Evolutionary conservation across 2,329 filamentous ascomycete species (phyloP), one percentile per base, ranked within the genome.

Genomic region (Torrubiellomyces zombiae): DNA sequence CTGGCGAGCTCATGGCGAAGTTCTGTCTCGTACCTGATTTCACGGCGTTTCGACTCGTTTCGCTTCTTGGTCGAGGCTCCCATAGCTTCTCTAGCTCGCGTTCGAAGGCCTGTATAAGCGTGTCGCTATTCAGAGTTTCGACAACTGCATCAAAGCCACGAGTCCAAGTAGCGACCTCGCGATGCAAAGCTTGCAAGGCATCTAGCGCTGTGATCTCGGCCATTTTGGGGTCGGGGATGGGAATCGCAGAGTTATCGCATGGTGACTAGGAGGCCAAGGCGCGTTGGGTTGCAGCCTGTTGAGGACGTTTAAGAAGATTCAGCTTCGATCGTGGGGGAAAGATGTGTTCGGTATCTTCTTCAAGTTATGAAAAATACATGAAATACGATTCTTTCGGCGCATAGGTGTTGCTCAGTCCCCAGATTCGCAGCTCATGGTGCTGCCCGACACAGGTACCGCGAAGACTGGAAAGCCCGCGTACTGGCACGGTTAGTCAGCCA

Each of bases 141-240:
- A 71, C 62, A 29, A 54, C 56, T 21, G 61, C 56, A 26, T 56
- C 54, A 26, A 75, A 69, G 28, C 71, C 68, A 42, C 89, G 75
- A 34, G 70, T 68, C 39, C 89, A 63, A 29, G 76, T 73, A 38
- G 77, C 60, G 33, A 98, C 70, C 55, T 93, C 83, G 48, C 78
- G 71, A 51, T 92, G 80, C 40, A 98, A 71, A 50, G 71, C 74
- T 56, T 85, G 74, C 42, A 95, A 70, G 51, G 73, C 69, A 44
- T 75, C 75, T 44, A 91, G 63, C 44, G 67, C 70, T 47, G 73
- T 73, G 46, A 70, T 58, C 44, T 77, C 74, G 48, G 75, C 71
- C 81, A 89, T 86, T 37, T 43, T 56, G 40, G 44, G 33, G 34
- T 45, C 36, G 37, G 34, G n/a, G n/a, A n/a, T n/a, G n/a, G n/a